Evolutionary conservation across 1,139 yeast species (phyloP), one percentile per base, ranked within the genome.

Genomic region (Komagataea norvegica): DNA sequence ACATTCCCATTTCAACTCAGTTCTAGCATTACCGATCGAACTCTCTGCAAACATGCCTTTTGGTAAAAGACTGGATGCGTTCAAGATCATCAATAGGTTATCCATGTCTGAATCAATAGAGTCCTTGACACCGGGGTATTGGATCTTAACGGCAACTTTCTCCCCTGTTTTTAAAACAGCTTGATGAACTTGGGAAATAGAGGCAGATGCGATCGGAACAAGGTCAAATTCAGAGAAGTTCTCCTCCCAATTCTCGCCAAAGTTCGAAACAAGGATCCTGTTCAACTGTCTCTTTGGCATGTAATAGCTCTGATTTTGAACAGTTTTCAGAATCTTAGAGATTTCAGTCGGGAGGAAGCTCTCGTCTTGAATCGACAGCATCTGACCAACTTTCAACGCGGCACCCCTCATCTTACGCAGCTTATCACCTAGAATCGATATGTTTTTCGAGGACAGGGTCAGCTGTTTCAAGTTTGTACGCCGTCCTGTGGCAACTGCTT

Each of bases 331-430:
- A 31, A 91, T 79, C 49, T 79, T 75, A 51, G 88, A 95, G 43
- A 91, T 74, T 55, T 89, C 96, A 25, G 74, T 72, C 1, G 98
- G 97, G 32, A 91, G 65, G 23, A 91, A 77, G 25, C 85, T 72
- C 41, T 84, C 77, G 60, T 85, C 98, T 61, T 91, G 98, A 60
- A 91, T 89, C 3, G 96, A 86, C 60, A 93, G 67, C 81, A 91
- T 77, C 63, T 91, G 99, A 13, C 98, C 99, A 38, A 91, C 74
- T 57, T 91, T 91, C 54, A 91, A 70, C 3, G 98, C 99, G 3
- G 98, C 99, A 11, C 99, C 99, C 56, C 99, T 74, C 99, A 91
- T 91, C 56, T 85, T 79, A 37, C 93, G 79, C 52, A 91, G 77
- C 59, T 87, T 88, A 49, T 74, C 77, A 13, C 95, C 95, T 69